Evolutionary conservation across 257 asterid species (phyloP).

Genomic region (Avicennia marina): DNA sequence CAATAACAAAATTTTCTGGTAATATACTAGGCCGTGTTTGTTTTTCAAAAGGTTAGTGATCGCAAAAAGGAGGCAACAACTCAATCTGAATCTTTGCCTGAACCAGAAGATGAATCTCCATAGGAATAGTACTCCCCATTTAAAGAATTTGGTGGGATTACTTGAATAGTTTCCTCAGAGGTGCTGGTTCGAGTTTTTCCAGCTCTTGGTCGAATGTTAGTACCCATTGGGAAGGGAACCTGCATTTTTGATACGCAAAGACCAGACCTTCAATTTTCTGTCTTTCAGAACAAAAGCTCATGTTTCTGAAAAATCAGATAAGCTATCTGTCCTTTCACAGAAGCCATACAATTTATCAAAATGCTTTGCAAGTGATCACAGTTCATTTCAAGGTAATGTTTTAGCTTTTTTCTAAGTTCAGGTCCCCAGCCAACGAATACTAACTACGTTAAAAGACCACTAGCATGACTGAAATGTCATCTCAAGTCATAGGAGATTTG

Average conservation of each 20-base stretch:
- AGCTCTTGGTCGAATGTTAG: slow-evolving; percentile 68
- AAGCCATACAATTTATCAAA: too few relatives aligned
- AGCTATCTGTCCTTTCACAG: too few relatives aligned
- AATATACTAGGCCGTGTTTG: slow-evolving; percentile 26
- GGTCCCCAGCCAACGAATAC: too few relatives aligned
- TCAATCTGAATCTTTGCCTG: slow-evolving; percentile 75
- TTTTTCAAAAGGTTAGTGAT: slow-evolving; percentile 61
- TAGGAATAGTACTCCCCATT: slow-evolving; percentile 47
- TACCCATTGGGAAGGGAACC: slow-evolving; percentile 99
- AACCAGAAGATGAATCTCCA: slow-evolving; percentile 57
- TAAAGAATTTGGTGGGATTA: slow-evolving; percentile 29
- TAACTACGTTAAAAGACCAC: too few relatives aligned
- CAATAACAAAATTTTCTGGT: slow-evolving; percentile 56
- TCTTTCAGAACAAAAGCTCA: background rate
- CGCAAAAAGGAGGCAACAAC: slow-evolving; percentile 32
- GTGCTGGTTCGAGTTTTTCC: slow-evolving; percentile 54
- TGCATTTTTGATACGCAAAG: slow-evolving; percentile 20
- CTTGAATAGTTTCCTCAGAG: slow-evolving; percentile 60
- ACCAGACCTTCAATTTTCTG: background rate
- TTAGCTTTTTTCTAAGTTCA: too few relatives aligned
- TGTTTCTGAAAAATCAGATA: too few relatives aligned
- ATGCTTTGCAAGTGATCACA: too few relatives aligned
- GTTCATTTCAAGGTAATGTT: too few relatives aligned
- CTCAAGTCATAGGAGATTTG: too few relatives aligned
- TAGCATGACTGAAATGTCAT: too few relatives aligned